Base-by-base conservation (phyloP, 2,329 filamentous ascomycete genomes). In the Aureobasidium sp. region DNA sequence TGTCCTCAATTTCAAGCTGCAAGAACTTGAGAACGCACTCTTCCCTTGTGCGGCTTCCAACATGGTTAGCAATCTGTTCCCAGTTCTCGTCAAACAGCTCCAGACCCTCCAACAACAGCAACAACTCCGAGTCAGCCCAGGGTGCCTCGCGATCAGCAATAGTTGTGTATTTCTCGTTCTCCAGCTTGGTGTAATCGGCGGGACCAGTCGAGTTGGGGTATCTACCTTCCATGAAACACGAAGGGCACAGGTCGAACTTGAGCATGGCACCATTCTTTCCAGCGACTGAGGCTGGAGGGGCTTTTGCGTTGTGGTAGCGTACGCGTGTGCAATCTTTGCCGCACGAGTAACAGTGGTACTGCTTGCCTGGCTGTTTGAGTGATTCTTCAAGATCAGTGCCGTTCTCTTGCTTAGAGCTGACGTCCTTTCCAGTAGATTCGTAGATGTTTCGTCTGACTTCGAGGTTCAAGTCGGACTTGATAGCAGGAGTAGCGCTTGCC, bases 21-120 rank as follows among this genome's bases (percentile, higher is more conserved):
- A 99, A 76, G 78, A 99, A 99, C 73, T 97, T 94, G 68, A 97
- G 82, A 16, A 97, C 93, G 73, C 94, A 99, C 77, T 99, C 93
- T 74, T 99, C 95, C 59, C 91, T 84, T 1, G 91, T 96, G 63
- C 93, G 87, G 3, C 91, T 95, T 53, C 89, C 89, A 47, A 99
- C 94, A 70, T 97, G 90, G 65, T 93, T 91, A 1, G 95, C 87
- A 66, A 99, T 92, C 69, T 90, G 85, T 62, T 89, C 88, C 94
- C 94, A 99, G 75, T 97, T 91, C 64, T 97, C 93, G 66, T 97
- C 93, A 68, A 93, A 96, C 68, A 88, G 84, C 76, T 99, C 94
- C 53, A 99, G 79, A 9, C 85, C 95, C 74, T 99, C 94, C 7
- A 99, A 82, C 41, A 99, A 82, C 54, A 91, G 82, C n/a, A 99